Evolutionary conservation across 805 yeast species (phyloP).

Genomic region (Barnettozyma salicaria): DNA sequence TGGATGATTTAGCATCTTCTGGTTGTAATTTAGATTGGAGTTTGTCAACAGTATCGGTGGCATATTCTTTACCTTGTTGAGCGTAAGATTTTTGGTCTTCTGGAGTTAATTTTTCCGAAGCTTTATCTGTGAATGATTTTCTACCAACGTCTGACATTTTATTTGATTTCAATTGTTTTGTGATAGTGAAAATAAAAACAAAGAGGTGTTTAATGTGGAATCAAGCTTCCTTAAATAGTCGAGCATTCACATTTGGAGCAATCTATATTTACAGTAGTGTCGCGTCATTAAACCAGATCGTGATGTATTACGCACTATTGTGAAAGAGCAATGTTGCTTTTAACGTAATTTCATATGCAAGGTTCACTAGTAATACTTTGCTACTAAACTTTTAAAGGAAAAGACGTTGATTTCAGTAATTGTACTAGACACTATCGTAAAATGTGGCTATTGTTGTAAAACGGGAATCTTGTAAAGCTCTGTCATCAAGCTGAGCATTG

Average conservation of each 20-base stretch:
- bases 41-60: slow-evolving; percentile 62
- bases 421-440: no score
- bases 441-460: no score
- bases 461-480: no score
- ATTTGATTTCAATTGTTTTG: background rate
- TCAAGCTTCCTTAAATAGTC: background rate
- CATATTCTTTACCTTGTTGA: slow-evolving; percentile 66
- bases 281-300: no score
- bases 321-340: no score
- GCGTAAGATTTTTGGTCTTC: slow-evolving; percentile 57
- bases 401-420: no score
- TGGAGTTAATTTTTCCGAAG: slow-evolving; percentile 62
- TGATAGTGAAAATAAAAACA: background rate
- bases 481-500: no score
- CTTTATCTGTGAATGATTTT: slow-evolving; percentile 68
- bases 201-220: background rate
- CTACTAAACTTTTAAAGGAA: no score
- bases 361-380: no score
- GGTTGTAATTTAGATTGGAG: slow-evolving; percentile 56
- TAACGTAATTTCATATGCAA: no score
- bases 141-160: slow-evolving; percentile 55
- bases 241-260: background rate
- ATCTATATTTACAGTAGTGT: no score
- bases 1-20: slow-evolving; percentile 58
- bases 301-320: no score